Percentiles rank a stretch among this genome's conserved stretches.
phyloP scores from a whole-genome alignment of 768 basidiomycete species.

The Kwoniella dejecticola region DNA sequence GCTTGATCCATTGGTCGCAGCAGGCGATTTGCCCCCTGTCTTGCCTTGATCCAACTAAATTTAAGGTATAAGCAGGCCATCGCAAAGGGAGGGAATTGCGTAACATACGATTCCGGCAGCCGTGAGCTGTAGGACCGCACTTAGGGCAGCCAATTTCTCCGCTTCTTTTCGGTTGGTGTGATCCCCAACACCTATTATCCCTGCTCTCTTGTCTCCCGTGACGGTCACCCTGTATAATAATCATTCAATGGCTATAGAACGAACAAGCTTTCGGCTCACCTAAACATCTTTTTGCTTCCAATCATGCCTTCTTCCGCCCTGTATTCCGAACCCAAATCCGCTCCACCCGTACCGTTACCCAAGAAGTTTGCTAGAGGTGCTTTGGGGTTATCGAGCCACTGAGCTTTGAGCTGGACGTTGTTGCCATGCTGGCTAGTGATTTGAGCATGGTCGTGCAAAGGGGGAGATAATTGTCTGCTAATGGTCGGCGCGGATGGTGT shows the following conservation, averaged over 20 bases:
- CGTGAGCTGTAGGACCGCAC: slow-evolving; percentile 72
- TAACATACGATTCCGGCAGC: slow-evolving; percentile 65
- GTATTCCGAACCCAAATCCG: slow-evolving; percentile 35
- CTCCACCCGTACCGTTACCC: slow-evolving; percentile 34
- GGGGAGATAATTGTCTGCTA: slow-evolving; percentile 17
- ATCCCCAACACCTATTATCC: slow-evolving; percentile 68
- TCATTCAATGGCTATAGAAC: not conserved
- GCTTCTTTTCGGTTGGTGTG: slow-evolving; percentile 65
- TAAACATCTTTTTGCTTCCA: slow-evolving; percentile 57
- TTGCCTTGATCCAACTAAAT: slow-evolving; percentile 31
- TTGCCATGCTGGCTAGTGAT: slow-evolving; percentile 34
- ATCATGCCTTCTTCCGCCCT: slow-evolving; percentile 51
- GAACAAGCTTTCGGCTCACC: slow-evolving; percentile 55
- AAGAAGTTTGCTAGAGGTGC: slow-evolving; percentile 61
- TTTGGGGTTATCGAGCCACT: slow-evolving; percentile 61
- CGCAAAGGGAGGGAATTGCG: too few relatives aligned
- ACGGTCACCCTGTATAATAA: slow-evolving; percentile 45
- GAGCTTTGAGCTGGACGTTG: slow-evolving; percentile 39
- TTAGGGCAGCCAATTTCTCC: slow-evolving; percentile 73
- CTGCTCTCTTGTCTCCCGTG: slow-evolving; percentile 36
- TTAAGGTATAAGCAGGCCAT: not conserved
- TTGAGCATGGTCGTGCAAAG: slow-evolving; percentile 24
- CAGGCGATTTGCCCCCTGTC: slow-evolving; percentile 13
- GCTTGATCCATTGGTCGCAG: not conserved
- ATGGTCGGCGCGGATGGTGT: not conserved